Evolutionary conservation across 2,329 filamentous ascomycete species (phyloP).

Genomic region (Scorias spongiosa): DNA sequence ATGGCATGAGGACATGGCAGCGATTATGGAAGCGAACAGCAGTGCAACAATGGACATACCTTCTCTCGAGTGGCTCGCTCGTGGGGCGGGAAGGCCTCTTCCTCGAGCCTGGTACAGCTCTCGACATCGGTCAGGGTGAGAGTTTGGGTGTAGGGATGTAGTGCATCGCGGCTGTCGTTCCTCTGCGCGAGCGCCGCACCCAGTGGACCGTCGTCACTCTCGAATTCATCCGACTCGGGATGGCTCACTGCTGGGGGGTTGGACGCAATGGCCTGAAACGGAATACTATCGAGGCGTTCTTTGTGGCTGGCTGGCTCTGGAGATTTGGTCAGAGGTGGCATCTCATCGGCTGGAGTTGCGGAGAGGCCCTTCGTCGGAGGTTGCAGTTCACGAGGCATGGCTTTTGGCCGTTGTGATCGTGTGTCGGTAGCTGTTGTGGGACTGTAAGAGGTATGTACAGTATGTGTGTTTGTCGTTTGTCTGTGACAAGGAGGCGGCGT

Average conservation of each 20-base stretch:
- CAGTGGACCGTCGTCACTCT: neutral
- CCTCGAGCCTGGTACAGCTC: constrained; percentile 44
- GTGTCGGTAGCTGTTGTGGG: too few species aligned
- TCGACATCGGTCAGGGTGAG: constrained; percentile 53
- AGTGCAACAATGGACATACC: constrained; percentile 25
- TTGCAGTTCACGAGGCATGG: constrained; percentile 29
- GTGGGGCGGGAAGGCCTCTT: constrained; percentile 40
- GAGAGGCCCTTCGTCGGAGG: constrained; percentile 17
- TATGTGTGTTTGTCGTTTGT: too few species aligned
- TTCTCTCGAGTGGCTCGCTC: constrained; percentile 46
- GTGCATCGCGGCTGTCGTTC: constrained; percentile 32
- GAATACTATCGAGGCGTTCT: neutral
- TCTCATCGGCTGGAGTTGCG: constrained; percentile 17
- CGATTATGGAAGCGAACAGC: neutral
- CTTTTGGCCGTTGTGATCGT: too few species aligned
- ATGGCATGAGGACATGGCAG: neutral
- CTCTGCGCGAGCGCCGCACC: constrained; percentile 1
- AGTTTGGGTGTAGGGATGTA: constrained; percentile 60
- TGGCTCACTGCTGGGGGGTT: neutral
- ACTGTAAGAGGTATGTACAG: too few species aligned
- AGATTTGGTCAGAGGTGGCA: constrained; percentile 24
- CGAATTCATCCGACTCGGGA: constrained; percentile 1
- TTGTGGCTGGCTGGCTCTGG: neutral
- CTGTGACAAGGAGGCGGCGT: too few species aligned
- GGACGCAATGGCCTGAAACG: neutral